Base-by-base conservation (phyloP, 768 basidiomycete species). In the Boletus rex-veris region DNA sequence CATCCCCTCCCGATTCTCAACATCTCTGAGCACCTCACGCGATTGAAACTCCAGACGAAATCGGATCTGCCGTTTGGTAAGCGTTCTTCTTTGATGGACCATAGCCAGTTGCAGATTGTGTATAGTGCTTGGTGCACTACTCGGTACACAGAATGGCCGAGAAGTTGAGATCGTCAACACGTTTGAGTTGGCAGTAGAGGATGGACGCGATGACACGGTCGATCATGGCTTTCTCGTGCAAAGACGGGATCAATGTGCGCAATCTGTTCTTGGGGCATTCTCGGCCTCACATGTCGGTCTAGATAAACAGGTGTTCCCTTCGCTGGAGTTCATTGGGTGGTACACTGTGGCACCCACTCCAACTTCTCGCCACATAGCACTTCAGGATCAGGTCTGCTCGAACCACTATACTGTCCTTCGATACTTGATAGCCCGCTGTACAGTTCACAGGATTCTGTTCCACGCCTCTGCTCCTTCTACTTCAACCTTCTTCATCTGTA, bases 261-360 rank as follows among this genome's bases (percentile, higher is more conserved):
- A 28, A 24, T 14, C 53, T 42, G 21, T 43, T 44, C 26, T 52
- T 36, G 14, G 36, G 42, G 12, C 28, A 26, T 50, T 30, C 45
- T 45, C 47, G 52, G 19, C 31, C 57, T 51, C 42, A 59, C 19
- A 33, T 45, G 50, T 52, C 18, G 16, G 31, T 48, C 41, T 70
- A 98, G 96, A 94, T 78, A 96, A 96, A 71, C 94, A 97, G 73
- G 96, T 98, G 19, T 98, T 99, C 70, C 97, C 97, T 11, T 93
- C 94, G 1, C 79, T 98, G 33, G 97, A 98, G 66, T 87, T 99
- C 65, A 90, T 99, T 47, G 97, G 97, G 8, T 99, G 97, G 97
- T 99, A 99, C 72, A 90, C 90, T 0, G 85, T 95, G 41, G 86
- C 92, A 15, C 68, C 79, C n/a, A 74, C 76, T 11, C 92, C 92